Conservation (phyloP, 2,329 filamentous ascomycete genomes). For the Arthrinium puccinioides region DNA sequence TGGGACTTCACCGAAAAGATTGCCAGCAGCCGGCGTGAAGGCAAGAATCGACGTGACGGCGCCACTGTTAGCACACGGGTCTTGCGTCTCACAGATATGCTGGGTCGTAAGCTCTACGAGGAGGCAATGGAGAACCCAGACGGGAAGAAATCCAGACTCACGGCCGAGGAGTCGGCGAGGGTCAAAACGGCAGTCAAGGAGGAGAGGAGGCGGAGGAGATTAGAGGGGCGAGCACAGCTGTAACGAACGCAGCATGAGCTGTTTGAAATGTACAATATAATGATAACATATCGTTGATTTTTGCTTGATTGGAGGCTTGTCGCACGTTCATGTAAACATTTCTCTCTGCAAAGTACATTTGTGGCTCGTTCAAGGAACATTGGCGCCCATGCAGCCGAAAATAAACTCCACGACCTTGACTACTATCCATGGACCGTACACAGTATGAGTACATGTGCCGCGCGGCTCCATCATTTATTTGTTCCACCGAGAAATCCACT, state of each 20-base stretch:
- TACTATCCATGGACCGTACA: no score
- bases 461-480: no score
- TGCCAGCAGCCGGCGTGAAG: slow-evolving; percentile 73
- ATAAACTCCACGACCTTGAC: no score
- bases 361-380: no score
- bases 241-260: no score
- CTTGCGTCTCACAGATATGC: slow-evolving; percentile 63
- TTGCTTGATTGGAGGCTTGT: no score
- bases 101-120: slow-evolving; percentile 65
- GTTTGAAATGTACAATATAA: neutral
- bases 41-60: slow-evolving; percentile 93
- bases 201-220: slow-evolving; percentile 38
- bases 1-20: slow-evolving; percentile 94
- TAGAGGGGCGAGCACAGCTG: slow-evolving; percentile 44
- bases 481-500: no score
- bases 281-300: neutral
- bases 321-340: no score
- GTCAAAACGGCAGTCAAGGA: slow-evolving; percentile 36
- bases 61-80: slow-evolving; percentile 82
- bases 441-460: no score
- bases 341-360: no score
- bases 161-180: slow-evolving; percentile 39
- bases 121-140: slow-evolving; percentile 35
- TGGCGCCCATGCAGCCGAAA: no score
- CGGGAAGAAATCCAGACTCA: slow-evolving; percentile 32